phyloP scores from a whole-genome alignment of 2,329 filamentous ascomycete species.

The Thelonectria rubi region DNA sequence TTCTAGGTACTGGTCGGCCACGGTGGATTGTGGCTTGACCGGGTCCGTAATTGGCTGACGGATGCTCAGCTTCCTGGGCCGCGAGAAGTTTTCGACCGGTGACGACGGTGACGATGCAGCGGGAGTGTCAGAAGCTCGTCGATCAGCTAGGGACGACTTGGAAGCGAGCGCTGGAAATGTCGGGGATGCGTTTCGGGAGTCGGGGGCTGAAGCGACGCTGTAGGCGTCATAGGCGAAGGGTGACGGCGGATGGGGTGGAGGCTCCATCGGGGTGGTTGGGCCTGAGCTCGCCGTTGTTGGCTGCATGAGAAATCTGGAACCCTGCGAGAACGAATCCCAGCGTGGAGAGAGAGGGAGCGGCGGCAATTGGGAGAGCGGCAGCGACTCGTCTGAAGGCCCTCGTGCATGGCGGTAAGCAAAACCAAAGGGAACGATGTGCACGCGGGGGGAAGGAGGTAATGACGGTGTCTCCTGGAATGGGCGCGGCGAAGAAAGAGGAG shows the following conservation, averaged over 20 bases:
- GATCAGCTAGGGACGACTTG: slow-evolving; percentile 47
- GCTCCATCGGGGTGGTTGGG: slow-evolving; percentile 40
- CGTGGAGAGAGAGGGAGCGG: slow-evolving; percentile 51
- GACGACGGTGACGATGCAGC: slow-evolving; percentile 53
- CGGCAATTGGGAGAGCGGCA: slow-evolving; percentile 44
- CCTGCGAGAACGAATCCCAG: slow-evolving; percentile 55
- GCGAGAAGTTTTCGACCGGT: slow-evolving; percentile 66
- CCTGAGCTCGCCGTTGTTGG: slow-evolving; percentile 30
- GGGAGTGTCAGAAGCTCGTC: slow-evolving; percentile 49
- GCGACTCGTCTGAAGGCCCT: slow-evolving; percentile 35
- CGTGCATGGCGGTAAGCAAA: slow-evolving; percentile 33
- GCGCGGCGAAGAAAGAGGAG: slow-evolving; percentile 38
- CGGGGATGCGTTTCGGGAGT: slow-evolving; percentile 44
- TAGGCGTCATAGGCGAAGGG: slow-evolving; percentile 38
- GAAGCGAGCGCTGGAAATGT: slow-evolving; percentile 41
- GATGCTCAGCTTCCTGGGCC: slow-evolving; percentile 64
- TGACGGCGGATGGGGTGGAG: slow-evolving; percentile 39
- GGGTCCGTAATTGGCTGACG: slow-evolving; percentile 52
- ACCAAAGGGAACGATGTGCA: slow-evolving; percentile 38
- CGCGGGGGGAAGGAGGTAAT: slow-evolving; percentile 35
- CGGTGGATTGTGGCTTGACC: slow-evolving; percentile 43
- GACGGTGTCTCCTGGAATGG: slow-evolving; percentile 31
- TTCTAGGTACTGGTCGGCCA: slow-evolving; percentile 45
- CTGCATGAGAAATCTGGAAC: slow-evolving; percentile 41
- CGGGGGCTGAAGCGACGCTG: slow-evolving; percentile 31